phyloP scores from a whole-genome alignment of 106 monocot species.

The Allium fistulosum region DNA sequence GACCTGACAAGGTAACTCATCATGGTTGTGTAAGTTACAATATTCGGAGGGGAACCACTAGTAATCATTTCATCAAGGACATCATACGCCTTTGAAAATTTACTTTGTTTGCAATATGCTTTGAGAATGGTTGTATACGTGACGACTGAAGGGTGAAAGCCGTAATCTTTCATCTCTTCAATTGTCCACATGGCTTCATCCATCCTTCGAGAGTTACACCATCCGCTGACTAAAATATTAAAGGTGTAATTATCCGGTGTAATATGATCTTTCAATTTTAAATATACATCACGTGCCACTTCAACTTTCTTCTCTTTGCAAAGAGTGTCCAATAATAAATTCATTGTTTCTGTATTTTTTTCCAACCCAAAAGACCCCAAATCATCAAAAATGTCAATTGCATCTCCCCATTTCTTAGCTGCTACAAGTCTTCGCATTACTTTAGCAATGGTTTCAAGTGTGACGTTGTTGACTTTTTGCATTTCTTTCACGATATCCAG shows the following conservation, averaged over 20 bases:
- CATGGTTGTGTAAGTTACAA: conserved; percentile 68
- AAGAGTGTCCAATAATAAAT: conserved; percentile 71
- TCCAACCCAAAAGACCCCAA: conserved; percentile 45
- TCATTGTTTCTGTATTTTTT: conserved; percentile 63
- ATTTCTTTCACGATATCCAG: conserved; percentile 48
- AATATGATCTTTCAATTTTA: conserved; percentile 38
- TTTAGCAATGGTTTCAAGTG: conserved; percentile 52
- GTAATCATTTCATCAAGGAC: conserved; percentile 67
- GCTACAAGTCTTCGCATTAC: conserved; percentile 76
- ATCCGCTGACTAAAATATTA: conserved; percentile 82
- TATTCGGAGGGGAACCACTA: conserved; percentile 62
- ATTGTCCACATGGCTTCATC: conserved; percentile 72
- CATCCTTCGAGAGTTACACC: conserved; percentile 53
- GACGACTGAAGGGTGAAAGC: conserved; percentile 62
- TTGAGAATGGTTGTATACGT: conserved; percentile 67
- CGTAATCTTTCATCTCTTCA: conserved; percentile 60
- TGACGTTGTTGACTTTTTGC: conserved; percentile 25
- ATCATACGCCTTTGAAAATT: conserved; percentile 51
- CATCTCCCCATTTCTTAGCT: conserved; percentile 55
- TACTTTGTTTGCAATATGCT: conserved; percentile 45
- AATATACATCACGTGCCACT: conserved; percentile 53
- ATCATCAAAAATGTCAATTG: conserved; percentile 48
- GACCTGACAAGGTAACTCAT: conserved; percentile 50
- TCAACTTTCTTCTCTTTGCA: conserved; percentile 73
- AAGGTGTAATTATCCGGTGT: conserved; percentile 55